phyloP scores from a whole-genome alignment of 345 rosid genomes.

The Gossypium arboreum region DNA sequence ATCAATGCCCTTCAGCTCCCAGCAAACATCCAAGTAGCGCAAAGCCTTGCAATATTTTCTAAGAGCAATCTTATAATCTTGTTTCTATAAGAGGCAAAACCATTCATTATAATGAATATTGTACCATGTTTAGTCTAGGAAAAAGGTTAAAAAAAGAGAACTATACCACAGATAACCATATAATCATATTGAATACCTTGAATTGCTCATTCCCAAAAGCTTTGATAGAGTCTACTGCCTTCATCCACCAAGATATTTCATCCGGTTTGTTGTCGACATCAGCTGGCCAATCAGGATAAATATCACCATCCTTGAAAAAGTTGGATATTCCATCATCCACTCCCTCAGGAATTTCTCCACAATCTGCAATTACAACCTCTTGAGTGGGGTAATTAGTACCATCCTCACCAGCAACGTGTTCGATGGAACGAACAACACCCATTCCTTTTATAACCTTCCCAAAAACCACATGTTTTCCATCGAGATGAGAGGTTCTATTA shows the following conservation, averaged over 20 bases:
- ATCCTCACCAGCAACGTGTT: constrained; percentile 55
- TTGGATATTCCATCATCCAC: constrained; percentile 77
- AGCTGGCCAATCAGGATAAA: constrained; percentile 86
- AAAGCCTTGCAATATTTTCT: constrained; percentile 89
- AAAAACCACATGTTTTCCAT: constrained; percentile 92
- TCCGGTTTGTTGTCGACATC: constrained; percentile 57
- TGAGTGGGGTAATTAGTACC: constrained; percentile 43
- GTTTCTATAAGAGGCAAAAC: constrained; percentile 43
- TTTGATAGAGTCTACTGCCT: constrained; percentile 67
- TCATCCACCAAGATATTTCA: constrained; percentile 91
- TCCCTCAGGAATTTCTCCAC: constrained; percentile 76
- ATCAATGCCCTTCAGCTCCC: constrained; percentile 95
- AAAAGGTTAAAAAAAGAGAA: neutral
- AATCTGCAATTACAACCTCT: constrained; percentile 62
- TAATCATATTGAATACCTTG: constrained; percentile 41
- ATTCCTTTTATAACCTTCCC: constrained; percentile 86
- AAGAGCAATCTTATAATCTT: constrained; percentile 86
- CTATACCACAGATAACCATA: neutral
- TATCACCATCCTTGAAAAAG: constrained; percentile 85
- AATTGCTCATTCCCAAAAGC: constrained; percentile 64
- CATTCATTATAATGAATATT: neutral
- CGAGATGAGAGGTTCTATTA: constrained; percentile 69
- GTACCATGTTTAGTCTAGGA: neutral
- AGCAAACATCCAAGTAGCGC: constrained; percentile 82
- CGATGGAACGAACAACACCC: constrained; percentile 87